Percentiles rank a stretch among this genome's conserved stretches.
Conservation (phyloP, 2,329 filamentous ascomycete species). For the Aspergillus sp. region DNA sequence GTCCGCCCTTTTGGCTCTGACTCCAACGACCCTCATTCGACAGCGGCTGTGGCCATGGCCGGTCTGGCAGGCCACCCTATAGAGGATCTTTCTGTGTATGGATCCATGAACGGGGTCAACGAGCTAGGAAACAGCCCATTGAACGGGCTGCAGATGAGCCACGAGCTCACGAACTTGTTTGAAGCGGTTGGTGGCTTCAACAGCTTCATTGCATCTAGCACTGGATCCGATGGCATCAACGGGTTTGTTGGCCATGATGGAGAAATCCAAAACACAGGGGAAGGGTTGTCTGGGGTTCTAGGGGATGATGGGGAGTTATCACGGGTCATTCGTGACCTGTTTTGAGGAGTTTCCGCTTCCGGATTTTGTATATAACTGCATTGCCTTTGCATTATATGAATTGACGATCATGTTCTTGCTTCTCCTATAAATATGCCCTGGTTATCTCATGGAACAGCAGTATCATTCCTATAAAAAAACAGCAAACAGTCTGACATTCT, state of each 20-base stretch:
- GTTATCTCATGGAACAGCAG: too few species aligned
- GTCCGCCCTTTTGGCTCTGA: constrained; percentile 33
- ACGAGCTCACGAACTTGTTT: constrained; percentile 59
- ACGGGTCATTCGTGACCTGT: constrained; percentile 55
- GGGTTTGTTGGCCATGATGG: constrained; percentile 34
- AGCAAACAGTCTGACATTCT: too few species aligned
- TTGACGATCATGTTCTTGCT: not conserved
- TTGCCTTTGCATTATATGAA: not conserved
- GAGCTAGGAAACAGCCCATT: constrained; percentile 50
- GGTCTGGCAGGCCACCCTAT: constrained; percentile 60
- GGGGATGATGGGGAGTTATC: constrained; percentile 57
- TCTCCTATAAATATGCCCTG: too few species aligned
- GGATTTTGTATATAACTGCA: too few species aligned
- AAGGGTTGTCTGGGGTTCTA: constrained; percentile 41
- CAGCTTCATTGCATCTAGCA: constrained; percentile 30
- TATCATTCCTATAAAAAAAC: too few species aligned
- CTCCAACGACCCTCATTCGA: constrained; percentile 53
- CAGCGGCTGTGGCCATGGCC: constrained; percentile 62
- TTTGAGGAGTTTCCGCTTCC: constrained; percentile 33
- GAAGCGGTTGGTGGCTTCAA: constrained; percentile 56
- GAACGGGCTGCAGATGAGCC: constrained; percentile 56
- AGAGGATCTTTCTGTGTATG: constrained; percentile 51
- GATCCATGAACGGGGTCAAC: constrained; percentile 27
- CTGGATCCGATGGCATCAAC: constrained; percentile 32
- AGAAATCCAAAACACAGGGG: constrained; percentile 39